phyloP scores from a whole-genome alignment of 2,329 filamentous ascomycete genomes.

The Anthostomella pinea region DNA sequence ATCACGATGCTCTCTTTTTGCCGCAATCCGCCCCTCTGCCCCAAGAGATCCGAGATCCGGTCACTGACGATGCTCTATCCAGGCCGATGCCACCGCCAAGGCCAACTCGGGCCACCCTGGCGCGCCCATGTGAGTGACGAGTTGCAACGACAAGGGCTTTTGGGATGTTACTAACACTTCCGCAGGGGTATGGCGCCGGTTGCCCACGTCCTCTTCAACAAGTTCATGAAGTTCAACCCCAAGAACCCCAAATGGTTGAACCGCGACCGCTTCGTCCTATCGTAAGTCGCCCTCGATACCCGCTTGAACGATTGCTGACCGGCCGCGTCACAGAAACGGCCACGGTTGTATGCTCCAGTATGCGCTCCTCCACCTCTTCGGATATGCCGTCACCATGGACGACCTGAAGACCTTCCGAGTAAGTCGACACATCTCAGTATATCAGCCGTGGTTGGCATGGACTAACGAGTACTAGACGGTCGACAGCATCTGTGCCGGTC shows the following conservation, averaged over 20 bases:
- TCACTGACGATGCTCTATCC: slow-evolving; percentile 24
- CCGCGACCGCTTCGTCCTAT: slow-evolving; percentile 97
- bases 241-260: slow-evolving; percentile 98
- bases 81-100: slow-evolving; percentile 96
- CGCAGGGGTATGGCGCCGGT: slow-evolving; percentile 80
- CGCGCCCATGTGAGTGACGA: slow-evolving; percentile 81
- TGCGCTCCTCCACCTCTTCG: slow-evolving; percentile 94
- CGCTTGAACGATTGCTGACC: slow-evolving; percentile 8
- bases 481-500: slow-evolving; percentile 83
- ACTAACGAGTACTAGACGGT: slow-evolving; percentile 38
- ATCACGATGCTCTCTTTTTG: slow-evolving; percentile 12
- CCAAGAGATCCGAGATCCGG: slow-evolving; percentile 1
- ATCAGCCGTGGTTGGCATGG: neutral
- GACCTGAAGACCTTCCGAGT: slow-evolving; percentile 97
- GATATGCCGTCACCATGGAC: slow-evolving; percentile 81
- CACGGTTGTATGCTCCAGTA: slow-evolving; percentile 99
- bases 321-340: slow-evolving; percentile 67
- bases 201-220: slow-evolving; percentile 96
- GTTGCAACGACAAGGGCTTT: slow-evolving; percentile 4
- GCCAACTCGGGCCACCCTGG: slow-evolving; percentile 98
- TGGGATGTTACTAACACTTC: slow-evolving; percentile 12
- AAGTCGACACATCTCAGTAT: slow-evolving; percentile 37
- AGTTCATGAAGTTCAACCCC: slow-evolving; percentile 99
- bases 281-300: slow-evolving; percentile 62
- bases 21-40: slow-evolving; percentile 3